Conservation (phyloP, 73 alveolate species). For the Strombidium stylifer region DNA sequence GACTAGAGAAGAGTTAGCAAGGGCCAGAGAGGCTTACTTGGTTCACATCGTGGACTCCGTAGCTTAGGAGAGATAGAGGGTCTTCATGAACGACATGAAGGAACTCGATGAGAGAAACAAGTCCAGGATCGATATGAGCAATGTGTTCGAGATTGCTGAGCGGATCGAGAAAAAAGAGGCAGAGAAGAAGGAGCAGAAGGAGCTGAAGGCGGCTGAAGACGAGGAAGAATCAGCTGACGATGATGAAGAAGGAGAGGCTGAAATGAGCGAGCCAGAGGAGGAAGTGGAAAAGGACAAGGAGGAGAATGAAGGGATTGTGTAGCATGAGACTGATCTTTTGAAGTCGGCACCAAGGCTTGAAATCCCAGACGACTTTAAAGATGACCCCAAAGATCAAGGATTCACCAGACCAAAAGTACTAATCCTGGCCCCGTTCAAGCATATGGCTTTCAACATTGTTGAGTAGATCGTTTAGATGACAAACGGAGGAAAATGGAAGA, state of each 20-base stretch:
- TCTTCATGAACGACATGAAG: slow-evolving; percentile 7
- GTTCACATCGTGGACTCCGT: slow-evolving; percentile 23
- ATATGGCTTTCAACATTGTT: slow-evolving; percentile 71
- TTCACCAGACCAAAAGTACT: slow-evolving; percentile 85
- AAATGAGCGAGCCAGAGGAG: background rate
- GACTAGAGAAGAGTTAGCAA: slow-evolving; percentile 6
- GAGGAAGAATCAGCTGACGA: background rate
- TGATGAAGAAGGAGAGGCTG: background rate
- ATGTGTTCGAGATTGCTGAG: slow-evolving; percentile 42
- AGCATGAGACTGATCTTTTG: background rate
- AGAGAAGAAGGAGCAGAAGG: background rate
- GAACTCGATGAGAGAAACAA: background rate
- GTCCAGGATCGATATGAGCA: slow-evolving; percentile 18
- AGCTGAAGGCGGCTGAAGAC: background rate
- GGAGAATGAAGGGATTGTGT: background rate
- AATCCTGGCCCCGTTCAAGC: slow-evolving; percentile 78
- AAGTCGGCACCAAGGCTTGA: background rate
- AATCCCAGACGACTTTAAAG: background rate
- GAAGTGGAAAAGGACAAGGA: background rate
- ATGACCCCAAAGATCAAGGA: slow-evolving; percentile 77
- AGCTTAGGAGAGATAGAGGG: slow-evolving; percentile 1
- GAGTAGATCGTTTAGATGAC: slow-evolving; percentile 65
- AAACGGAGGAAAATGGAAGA: slow-evolving; percentile 78
- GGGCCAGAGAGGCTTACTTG: slow-evolving; percentile 15
- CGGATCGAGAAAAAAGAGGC: background rate